Conservation (phyloP, 176 grass and related monocot species). For the Zoysia japonica region DNA sequence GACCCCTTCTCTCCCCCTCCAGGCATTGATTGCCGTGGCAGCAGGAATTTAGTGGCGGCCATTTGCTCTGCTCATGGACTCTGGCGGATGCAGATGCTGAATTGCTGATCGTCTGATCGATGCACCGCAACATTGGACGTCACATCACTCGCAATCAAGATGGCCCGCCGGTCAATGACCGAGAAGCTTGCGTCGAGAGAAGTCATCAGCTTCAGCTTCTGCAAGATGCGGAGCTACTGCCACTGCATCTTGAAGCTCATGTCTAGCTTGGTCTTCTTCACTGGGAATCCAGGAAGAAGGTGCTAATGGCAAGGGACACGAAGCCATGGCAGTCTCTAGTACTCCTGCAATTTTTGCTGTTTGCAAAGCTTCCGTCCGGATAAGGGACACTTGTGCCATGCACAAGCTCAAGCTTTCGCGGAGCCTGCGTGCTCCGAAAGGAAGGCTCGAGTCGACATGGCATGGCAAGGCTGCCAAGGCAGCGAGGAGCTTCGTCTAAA, state of each 20-base stretch:
- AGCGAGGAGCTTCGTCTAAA: slow-evolving; percentile 21
- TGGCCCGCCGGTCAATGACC: background rate
- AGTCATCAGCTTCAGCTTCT: background rate
- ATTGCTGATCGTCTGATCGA: background rate
- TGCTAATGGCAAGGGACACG: background rate
- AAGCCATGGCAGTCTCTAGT: background rate
- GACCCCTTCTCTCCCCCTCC: background rate
- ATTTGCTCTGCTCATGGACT: slow-evolving; percentile 53
- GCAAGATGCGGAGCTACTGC: background rate
- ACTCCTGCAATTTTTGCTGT: background rate
- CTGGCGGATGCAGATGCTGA: slow-evolving; percentile 20
- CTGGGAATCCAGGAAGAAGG: background rate
- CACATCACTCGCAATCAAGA: slow-evolving; percentile 21
- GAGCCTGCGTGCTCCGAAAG: slow-evolving; percentile 36
- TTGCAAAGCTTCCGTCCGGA: background rate
- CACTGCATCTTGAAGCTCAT: background rate
- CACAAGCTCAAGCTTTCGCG: slow-evolving; percentile 5
- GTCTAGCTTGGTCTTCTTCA: too few species aligned
- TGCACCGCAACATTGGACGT: slow-evolving; percentile 28
- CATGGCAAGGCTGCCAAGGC: background rate
- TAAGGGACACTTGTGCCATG: background rate
- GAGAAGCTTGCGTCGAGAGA: slow-evolving; percentile 22
- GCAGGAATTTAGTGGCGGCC: slow-evolving; percentile 48
- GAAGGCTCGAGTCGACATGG: slow-evolving; percentile 27
- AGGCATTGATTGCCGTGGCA: slow-evolving; percentile 42